phyloP scores from a whole-genome alignment of 148 eudicot species.

The Nyssa sinensis region DNA sequence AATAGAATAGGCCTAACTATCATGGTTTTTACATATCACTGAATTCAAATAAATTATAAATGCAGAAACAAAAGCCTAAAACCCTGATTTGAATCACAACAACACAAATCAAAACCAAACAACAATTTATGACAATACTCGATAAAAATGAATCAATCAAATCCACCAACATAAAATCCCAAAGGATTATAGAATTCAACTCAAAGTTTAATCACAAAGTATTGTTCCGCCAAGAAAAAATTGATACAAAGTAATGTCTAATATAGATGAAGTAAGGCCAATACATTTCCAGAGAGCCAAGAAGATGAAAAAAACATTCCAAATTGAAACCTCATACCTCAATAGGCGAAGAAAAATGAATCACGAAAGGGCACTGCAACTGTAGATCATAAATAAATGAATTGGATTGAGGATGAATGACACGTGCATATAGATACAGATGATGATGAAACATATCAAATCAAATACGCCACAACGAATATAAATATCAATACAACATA shows the following conservation, averaged over 20 bases:
- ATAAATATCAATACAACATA: conserved; percentile 8
- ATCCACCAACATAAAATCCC: neutral
- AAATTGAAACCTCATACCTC: conserved; percentile 13
- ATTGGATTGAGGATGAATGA: neutral
- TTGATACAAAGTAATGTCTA: neutral
- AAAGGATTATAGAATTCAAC: neutral
- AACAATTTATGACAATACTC: neutral
- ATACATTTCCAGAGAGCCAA: neutral
- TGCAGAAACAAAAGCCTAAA: neutral
- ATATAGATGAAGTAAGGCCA: neutral
- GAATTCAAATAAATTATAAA: too few species aligned
- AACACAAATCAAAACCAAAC: neutral
- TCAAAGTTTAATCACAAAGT: neutral
- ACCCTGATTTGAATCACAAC: neutral
- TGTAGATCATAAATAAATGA: conserved; percentile 16
- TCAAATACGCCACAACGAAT: conserved; percentile 11
- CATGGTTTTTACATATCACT: neutral
- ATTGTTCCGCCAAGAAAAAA: neutral
- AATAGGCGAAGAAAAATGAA: conserved; percentile 3
- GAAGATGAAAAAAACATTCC: neutral
- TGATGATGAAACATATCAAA: conserved; percentile 9
- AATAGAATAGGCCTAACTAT: too few species aligned
- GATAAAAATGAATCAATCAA: neutral
- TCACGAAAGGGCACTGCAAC: conserved; percentile 15
- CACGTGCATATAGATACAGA: neutral